Evolutionary conservation across 2,329 filamentous ascomycete genomes (phyloP).

Genomic region (Talaromyces funiculosus): DNA sequence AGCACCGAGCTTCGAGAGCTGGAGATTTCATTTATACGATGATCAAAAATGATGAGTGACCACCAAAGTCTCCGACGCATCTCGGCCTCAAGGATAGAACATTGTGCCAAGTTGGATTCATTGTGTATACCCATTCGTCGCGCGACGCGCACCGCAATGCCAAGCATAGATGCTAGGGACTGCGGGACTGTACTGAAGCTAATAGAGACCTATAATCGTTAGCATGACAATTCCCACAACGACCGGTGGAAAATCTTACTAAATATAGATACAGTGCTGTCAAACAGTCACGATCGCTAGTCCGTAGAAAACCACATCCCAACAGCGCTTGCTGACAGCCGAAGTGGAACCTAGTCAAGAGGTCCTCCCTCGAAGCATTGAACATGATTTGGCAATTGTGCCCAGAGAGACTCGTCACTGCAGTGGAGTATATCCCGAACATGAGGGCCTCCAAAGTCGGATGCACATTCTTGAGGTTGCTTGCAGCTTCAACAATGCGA

Average conservation of each 20-base stretch:
- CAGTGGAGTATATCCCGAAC: conserved; percentile 63
- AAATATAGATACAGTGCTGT: conserved; percentile 52
- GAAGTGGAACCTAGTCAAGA: conserved; percentile 40
- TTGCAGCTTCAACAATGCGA: conserved; percentile 58
- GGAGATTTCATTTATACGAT: conserved; percentile 62
- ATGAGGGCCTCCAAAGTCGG: conserved; percentile 60
- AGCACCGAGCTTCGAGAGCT: conserved; percentile 40
- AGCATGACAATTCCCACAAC: not conserved
- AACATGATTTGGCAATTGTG: conserved; percentile 48
- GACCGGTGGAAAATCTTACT: conserved; percentile 31
- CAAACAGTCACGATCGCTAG: conserved; percentile 41
- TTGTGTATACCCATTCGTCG: conserved; percentile 64
- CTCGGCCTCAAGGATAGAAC: conserved; percentile 56
- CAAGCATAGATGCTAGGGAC: conserved; percentile 55
- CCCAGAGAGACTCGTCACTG: conserved; percentile 51
- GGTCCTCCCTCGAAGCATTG: conserved; percentile 31
- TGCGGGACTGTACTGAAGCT: conserved; percentile 56
- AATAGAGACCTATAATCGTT: conserved; percentile 47
- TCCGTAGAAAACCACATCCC: conserved; percentile 39
- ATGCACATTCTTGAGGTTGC: conserved; percentile 50
- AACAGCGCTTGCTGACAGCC: conserved; percentile 45
- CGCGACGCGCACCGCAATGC: conserved; percentile 61
- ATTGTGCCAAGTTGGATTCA: conserved; percentile 49
- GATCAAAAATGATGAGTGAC: conserved; percentile 64
- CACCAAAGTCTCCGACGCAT: conserved; percentile 69